Evolutionary conservation across 345 rosid species (phyloP), one percentile per base, ranked within the genome.

Genomic region (Zanthoxylum bungeanum): DNA sequence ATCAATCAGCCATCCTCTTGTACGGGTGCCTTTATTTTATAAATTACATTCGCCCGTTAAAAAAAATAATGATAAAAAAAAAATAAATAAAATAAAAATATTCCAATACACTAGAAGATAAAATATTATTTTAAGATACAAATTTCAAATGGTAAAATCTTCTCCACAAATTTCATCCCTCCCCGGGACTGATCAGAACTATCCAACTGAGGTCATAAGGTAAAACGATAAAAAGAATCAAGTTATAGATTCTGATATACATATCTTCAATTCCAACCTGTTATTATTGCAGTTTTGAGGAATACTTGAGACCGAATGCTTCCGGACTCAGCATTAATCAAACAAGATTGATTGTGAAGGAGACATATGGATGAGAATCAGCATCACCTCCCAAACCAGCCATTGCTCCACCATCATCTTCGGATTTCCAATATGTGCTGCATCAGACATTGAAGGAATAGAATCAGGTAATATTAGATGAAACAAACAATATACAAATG

Each of bases 361-460:
- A 93, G 69, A 93, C 97, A 12, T 96, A 96, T 0, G 98, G 94
- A 78, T 95, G 76, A 16, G 88, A 36, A 64, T 91, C 99, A 0
- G 83, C 78, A 22, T 96, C 99, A 9, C 94, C 97, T 37, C 86
- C 98, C 46, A 93, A 77, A 66, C 91, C 97, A 30, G 83, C 90
- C 86, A 93, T 84, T 31, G 84, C 92, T 79, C 91, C 98, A 2
- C 62, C 83, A 56, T 96, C 99, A 46, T 96, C 98, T 75, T 88
- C 99, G 24, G 90, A 70, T 84, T 91, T 91, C 99, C 99, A 96
- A 87, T 65, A 91, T 47, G 80, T 70, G 84, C 99, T 96, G 95
- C 86, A 82, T 60, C 67, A 34, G 47, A 22, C 8, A 52, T 16
- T 2, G 25, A 53, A 17, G 44, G 34, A 66, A 49, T 55, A 51